Base-by-base conservation (phyloP, 2,329 filamentous ascomycete genomes). In the Blumeria graminis region DNA sequence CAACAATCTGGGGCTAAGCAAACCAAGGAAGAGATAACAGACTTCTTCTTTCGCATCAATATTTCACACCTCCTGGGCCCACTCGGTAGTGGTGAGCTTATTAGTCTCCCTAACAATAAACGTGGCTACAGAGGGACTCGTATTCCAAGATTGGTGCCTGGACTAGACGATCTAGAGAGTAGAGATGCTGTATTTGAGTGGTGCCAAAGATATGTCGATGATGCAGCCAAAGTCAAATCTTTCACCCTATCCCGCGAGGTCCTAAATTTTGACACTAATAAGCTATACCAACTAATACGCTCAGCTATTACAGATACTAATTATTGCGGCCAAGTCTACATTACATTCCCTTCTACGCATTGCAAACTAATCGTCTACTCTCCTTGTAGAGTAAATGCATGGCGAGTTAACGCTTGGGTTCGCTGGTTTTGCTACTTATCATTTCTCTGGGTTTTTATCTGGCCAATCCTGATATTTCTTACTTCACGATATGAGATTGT, bases 401-500 rank as follows among this genome's bases (percentile, higher is more conserved):
- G 81, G 76, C 77, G 84, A 0, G 69, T 80, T 50, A 80, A 73
- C 0, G 66, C 65, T 6, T 86, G 80, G 79, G 70, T 86, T 48
- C 70, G 74, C 45, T 76, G 77, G 71, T 48, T 85, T 9, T 85
- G 81, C 69, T 79, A 77, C 64, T 65, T 84, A 6, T 79, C 79
- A 0, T 77, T 86, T 58, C 67, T 84, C 11, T 83, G 83, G 74
- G 63, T 88, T 57, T 71, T 88, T 61, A 71, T 76, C 3, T 88
- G 84, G 84, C 84, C 84, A 0, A 75, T 76, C 57, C 71, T 88
- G 11, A 81, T 77, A 68, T 74, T 86, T 64, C 68, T 74, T 16
- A 88, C 84, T 1, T 78, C 76, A 64, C 72, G 76, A 53, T 88
- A 81, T 69, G 75, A 81, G 60, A 79, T 84, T 1, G 74, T 78